phyloP scores from a whole-genome alignment of 2,329 filamentous ascomycete genomes.

The Talaromyces rugulosus region DNA sequence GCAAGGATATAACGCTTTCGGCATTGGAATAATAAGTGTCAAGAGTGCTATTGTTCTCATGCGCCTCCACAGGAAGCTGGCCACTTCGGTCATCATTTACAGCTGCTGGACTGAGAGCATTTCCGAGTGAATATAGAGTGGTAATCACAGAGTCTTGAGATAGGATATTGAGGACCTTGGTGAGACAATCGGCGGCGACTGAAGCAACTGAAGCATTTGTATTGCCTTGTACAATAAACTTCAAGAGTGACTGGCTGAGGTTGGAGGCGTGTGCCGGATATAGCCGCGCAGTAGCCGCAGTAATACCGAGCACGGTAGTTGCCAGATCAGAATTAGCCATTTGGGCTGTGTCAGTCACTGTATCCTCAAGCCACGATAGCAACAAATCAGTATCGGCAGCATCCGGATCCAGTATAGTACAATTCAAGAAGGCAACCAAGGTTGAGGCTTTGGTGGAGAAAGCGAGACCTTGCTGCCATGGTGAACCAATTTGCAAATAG shows the following conservation, averaged over 20 bases:
- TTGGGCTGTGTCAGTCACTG: constrained; percentile 71
- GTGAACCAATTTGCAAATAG: constrained; percentile 79
- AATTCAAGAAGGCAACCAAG: constrained; percentile 80
- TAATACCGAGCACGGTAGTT: constrained; percentile 70
- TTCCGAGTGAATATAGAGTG: constrained; percentile 93
- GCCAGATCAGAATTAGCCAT: constrained; percentile 78
- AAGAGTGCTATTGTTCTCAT: constrained; percentile 47
- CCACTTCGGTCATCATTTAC: constrained; percentile 42
- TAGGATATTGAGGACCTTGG: constrained; percentile 72
- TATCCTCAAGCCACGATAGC: constrained; percentile 80
- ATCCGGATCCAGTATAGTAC: constrained; percentile 75
- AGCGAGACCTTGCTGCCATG: constrained; percentile 80
- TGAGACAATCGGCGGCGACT: constrained; percentile 79
- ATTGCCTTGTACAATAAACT: constrained; percentile 81
- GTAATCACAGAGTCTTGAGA: constrained; percentile 93
- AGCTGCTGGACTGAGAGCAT: constrained; percentile 75
- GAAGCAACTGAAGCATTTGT: constrained; percentile 65
- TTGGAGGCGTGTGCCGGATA: constrained; percentile 68
- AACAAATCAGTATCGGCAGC: constrained; percentile 74
- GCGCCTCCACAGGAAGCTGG: constrained; percentile 28
- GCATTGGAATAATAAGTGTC: constrained; percentile 30
- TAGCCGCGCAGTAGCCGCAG: constrained; percentile 75
- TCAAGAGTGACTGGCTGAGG: constrained; percentile 73
- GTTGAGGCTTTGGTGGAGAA: constrained; percentile 81
- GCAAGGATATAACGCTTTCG: constrained; percentile 62